Percentiles rank a stretch among this genome's conserved stretches.
Conservation (phyloP, 441 rosid genomes). For the Adansonia grandidieri region DNA sequence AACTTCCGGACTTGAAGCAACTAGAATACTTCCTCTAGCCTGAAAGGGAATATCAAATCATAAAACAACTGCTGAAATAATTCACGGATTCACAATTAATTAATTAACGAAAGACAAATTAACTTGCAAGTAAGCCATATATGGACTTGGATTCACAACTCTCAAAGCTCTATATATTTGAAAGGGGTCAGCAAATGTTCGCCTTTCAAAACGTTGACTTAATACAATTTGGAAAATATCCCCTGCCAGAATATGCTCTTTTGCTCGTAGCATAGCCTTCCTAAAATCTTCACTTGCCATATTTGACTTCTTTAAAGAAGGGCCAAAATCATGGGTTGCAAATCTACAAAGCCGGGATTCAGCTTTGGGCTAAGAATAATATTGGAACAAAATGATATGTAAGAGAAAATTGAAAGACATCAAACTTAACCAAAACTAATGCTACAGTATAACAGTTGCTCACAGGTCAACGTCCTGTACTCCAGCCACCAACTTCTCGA, state of each 20-base stretch:
- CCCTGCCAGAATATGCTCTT: slow-evolving; percentile 87
- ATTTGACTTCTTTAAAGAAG: slow-evolving; percentile 62
- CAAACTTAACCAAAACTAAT: slow-evolving; percentile 13
- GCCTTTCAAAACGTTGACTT: slow-evolving; percentile 88
- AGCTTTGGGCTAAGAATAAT: slow-evolving; percentile 66
- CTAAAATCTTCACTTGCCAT: slow-evolving; percentile 73
- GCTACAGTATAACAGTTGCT: slow-evolving; percentile 30
- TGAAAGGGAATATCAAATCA: slow-evolving; percentile 33
- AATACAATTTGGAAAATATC: slow-evolving; percentile 86
- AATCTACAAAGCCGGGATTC: slow-evolving; percentile 59
- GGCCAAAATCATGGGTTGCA: slow-evolving; percentile 69
- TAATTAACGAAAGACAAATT: slow-evolving; percentile 18
- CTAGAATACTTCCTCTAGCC: slow-evolving; percentile 88
- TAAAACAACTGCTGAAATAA: background rate
- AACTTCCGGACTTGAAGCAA: slow-evolving; percentile 93
- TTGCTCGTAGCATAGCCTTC: slow-evolving; percentile 67
- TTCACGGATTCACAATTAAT: background rate
- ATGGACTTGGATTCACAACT: slow-evolving; percentile 97
- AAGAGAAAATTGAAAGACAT: background rate
- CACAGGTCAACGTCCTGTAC: slow-evolving; percentile 53
- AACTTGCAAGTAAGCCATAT: slow-evolving; percentile 87
- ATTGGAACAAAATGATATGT: slow-evolving; percentile 20
- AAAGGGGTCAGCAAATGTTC: slow-evolving; percentile 92
- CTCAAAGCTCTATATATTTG: slow-evolving; percentile 87
- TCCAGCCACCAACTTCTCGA: slow-evolving; percentile 54